Base-by-base conservation (phyloP, 257 asterid species). In the Przewalskia tangutica region DNA sequence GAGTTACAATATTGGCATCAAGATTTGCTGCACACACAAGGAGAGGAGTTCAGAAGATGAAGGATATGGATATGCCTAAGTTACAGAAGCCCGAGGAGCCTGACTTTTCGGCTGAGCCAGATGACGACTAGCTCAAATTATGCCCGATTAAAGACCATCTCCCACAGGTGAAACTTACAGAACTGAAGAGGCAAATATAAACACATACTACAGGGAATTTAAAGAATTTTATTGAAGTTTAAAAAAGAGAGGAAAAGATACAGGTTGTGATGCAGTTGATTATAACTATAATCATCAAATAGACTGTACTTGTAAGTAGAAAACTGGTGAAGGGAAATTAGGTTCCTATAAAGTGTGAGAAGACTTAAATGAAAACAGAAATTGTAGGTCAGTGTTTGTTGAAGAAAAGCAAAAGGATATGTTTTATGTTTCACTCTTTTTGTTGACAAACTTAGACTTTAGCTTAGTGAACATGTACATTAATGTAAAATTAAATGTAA, bases 21-120 rank as follows among this genome's bases (percentile, higher is more conserved):
- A 89, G 92, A 83, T 93, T 93, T 63, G 97, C 94, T 38, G 91
- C 92, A 3, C 91, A 92, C 53, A 91, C 96, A 34, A 91, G 94
- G 85, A 86, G 91, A 84, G 97, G 92, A 73, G 92, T 85, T 81
- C 95, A 91, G 64, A 92, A 89, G 89, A 68, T 82, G 8, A 92
- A 92, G 89, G 90, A 91, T 77, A 88, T 88, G 11, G 89, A 84
- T 42, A 18, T 92, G 88, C 92, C 91, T 0, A 88, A 81, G 84
- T 56, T 93, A 73, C 93, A 83, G 86, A 93, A 93, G 87, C 97
- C 97, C 2, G 93, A 90, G 50, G 97, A 93, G 83, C 96, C 98
- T 0, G 95, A 93, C 80, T 93, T 92, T 86, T 91, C 94, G 7
- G 91, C 90, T 17, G 92, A 90, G 78, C 90, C 85, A n/a, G 93